Percentiles rank a stretch among this genome's conserved stretches.
phyloP scores from a whole-genome alignment of 768 basidiomycete species.

The Kwoniella newhampshirensis region DNA sequence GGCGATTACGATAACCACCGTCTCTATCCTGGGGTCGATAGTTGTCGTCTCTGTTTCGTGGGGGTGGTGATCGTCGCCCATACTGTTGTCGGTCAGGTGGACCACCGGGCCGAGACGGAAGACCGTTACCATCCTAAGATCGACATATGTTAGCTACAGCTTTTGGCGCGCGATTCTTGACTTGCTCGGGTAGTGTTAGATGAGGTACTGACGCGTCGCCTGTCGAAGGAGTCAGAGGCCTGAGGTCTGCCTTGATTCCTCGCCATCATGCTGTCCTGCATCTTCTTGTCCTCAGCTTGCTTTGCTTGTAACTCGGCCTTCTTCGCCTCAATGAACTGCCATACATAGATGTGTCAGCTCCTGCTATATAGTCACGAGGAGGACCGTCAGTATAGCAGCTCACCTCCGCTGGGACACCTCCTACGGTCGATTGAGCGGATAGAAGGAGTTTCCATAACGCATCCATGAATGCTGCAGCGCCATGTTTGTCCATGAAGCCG shows the following conservation, averaged over 20 bases:
- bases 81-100: constrained; percentile 3
- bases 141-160: neutral
- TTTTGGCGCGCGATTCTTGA: neutral
- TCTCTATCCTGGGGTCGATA: constrained; percentile 16
- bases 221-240: constrained; percentile 32
- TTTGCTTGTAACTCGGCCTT: constrained; percentile 48
- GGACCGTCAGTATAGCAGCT: constrained; percentile 2
- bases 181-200: neutral
- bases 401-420: constrained; percentile 78
- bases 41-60: constrained; percentile 6
- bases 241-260: constrained; percentile 12
- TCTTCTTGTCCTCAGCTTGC: constrained; percentile 28
- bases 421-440: constrained; percentile 83
- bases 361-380: neutral
- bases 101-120: constrained; percentile 24
- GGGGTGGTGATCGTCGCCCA: constrained; percentile 10
- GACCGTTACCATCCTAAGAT: constrained; percentile 7
- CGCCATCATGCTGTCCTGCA: constrained; percentile 24
- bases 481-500: constrained; percentile 82
- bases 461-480: constrained; percentile 79
- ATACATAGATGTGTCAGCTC: neutral
- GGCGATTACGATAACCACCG: constrained; percentile 11
- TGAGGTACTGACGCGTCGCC: constrained; percentile 14
- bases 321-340: constrained; percentile 51
- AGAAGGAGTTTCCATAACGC: constrained; percentile 87